phyloP scores from a whole-genome alignment of 164 flowering plant genomes.

The Nelumbo lutea region DNA sequence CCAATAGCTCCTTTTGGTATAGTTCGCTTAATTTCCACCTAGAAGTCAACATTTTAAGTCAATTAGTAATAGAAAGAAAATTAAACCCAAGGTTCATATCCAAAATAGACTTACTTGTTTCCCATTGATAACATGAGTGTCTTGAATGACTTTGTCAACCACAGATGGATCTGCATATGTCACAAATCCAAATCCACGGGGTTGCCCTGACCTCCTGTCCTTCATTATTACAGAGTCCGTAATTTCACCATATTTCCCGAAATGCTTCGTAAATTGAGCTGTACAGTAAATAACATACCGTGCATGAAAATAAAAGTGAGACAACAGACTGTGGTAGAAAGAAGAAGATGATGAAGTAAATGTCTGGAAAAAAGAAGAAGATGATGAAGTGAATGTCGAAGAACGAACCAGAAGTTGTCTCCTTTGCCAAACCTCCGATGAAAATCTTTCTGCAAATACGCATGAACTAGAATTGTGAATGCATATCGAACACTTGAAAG shows the following conservation, averaged over 20 bases:
- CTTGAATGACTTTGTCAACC: slow-evolving; percentile 73
- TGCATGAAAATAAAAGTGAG: slow-evolving; percentile 1
- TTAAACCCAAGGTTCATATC: neutral
- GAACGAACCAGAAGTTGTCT: slow-evolving; percentile 62
- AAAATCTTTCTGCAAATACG: slow-evolving; percentile 71
- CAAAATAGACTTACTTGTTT: slow-evolving; percentile 51
- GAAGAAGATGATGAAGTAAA: neutral
- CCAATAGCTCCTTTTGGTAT: slow-evolving; percentile 64
- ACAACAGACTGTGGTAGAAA: neutral
- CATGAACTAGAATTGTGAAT: slow-evolving; percentile 7
- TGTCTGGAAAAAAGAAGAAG: neutral
- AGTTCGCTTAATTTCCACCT: slow-evolving; percentile 91
- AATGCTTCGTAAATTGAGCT: slow-evolving; percentile 66
- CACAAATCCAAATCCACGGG: slow-evolving; percentile 87
- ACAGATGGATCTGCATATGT: slow-evolving; percentile 87
- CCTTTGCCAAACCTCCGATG: slow-evolving; percentile 84
- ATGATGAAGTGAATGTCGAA: slow-evolving; percentile 2
- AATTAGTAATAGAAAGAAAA: neutral
- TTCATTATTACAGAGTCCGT: slow-evolving; percentile 88
- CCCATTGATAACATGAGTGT: slow-evolving; percentile 66
- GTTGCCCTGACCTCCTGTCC: slow-evolving; percentile 70
- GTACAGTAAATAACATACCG: slow-evolving; percentile 16
- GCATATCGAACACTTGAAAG: neutral
- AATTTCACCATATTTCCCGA: slow-evolving; percentile 77
- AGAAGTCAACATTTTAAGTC: neutral